Percentiles rank a stretch among this genome's conserved stretches.
These are phyloP conservation scores for Teunomyces aglyptinius DNA, from an alignment of 805 yeast genomes.

Conservation along the genomic window DNA sequence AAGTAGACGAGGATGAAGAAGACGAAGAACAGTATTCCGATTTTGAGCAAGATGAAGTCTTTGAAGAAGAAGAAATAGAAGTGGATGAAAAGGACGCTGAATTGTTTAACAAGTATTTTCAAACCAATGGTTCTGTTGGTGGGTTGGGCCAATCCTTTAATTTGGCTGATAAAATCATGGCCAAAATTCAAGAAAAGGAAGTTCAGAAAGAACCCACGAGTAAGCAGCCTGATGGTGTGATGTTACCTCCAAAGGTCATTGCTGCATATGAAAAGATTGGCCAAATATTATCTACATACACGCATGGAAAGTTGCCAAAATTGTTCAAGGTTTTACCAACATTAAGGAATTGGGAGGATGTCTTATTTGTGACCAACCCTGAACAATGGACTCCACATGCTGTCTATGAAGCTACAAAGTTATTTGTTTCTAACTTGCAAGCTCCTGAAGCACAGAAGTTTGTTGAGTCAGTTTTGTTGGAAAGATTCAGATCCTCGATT, in stretches of 20 bases:
- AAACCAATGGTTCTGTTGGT: constrained; percentile 27
- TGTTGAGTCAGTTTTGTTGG: constrained; percentile 63
- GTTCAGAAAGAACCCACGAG: constrained; percentile 19
- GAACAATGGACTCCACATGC: constrained; percentile 94
- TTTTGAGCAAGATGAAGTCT: constrained; percentile 48
- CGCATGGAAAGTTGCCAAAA: constrained; percentile 96
- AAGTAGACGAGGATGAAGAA: constrained; percentile 40
- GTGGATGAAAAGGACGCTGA: constrained; percentile 82
- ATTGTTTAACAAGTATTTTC: constrained; percentile 75
- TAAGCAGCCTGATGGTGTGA: constrained; percentile 66
- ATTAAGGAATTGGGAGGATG: constrained; percentile 92
- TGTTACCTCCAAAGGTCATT: constrained; percentile 93
- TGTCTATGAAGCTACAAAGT: constrained; percentile 88
- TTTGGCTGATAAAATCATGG: constrained; percentile 92
- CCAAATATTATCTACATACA: constrained; percentile 78
- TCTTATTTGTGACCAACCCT: constrained; percentile 89
- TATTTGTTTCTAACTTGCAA: constrained; percentile 85
- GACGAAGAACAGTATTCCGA: constrained; percentile 56
- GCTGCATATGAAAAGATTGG: constrained; percentile 94
- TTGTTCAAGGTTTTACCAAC: constrained; percentile 93
- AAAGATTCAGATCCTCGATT: constrained; percentile 67
- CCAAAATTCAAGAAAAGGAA: constrained; percentile 78
- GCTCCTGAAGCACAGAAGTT: constrained; percentile 88
- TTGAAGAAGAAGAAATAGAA: constrained; percentile 59
- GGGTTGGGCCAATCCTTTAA: constrained; percentile 52